Conservation (phyloP, 495 filamentous ascomycete species). For the Podospora pseudopauciseta region DNA sequence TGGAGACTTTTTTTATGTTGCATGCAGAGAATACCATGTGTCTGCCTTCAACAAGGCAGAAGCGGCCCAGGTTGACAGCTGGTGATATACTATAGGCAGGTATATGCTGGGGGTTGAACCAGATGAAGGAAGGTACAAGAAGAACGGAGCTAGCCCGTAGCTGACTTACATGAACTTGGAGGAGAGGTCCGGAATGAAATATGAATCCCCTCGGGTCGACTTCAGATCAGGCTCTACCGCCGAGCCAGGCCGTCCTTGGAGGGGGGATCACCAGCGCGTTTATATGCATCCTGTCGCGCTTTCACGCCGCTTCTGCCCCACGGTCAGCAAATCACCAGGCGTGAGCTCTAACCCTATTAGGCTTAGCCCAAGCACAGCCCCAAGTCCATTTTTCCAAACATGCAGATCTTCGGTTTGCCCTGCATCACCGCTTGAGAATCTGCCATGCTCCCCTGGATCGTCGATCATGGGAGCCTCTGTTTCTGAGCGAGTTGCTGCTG, state of each 20-base stretch:
- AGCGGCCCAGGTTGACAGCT: not conserved
- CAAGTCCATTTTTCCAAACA: slow-evolving; percentile 10
- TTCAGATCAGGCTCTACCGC: not conserved
- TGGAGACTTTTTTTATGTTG: not conserved
- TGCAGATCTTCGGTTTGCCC: slow-evolving; percentile 9
- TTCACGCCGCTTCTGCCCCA: slow-evolving; percentile 9
- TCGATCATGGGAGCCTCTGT: not conserved
- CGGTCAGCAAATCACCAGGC: slow-evolving; percentile 19
- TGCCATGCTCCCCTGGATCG: not conserved
- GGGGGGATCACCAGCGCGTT: slow-evolving; percentile 23
- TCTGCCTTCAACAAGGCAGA: not conserved
- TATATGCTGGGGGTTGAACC: not conserved
- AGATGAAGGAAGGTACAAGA: not conserved
- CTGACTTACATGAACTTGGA: not conserved
- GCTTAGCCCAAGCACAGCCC: slow-evolving; percentile 21
- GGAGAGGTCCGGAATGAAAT: not conserved
- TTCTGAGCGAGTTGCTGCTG: not conserved
- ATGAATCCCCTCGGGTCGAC: not conserved
- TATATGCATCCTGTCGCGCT: slow-evolving; percentile 23
- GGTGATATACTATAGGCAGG: not conserved
- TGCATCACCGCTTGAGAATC: slow-evolving; percentile 8
- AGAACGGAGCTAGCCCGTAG: not conserved
- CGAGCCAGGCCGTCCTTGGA: not conserved
- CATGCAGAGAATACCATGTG: not conserved
- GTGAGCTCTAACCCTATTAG: slow-evolving; percentile 18